These are phyloP conservation scores for Viscum album DNA, from an alignment of 177 flowering plant genomes.

Conservation along the genomic window DNA sequence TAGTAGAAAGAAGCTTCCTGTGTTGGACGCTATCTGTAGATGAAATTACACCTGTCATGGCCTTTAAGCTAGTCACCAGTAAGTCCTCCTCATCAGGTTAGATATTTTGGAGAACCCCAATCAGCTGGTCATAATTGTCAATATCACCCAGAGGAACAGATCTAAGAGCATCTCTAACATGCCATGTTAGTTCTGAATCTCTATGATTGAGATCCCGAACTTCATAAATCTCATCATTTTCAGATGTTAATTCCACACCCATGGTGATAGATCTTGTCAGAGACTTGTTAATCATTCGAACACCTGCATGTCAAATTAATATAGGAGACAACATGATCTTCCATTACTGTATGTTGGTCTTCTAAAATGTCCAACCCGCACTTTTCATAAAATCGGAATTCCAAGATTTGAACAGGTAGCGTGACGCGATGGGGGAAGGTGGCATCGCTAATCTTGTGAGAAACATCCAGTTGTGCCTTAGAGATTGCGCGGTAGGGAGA, in stretches of 20 bases:
- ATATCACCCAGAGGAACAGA: conserved; percentile 14
- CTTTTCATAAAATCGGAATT: too few relatives aligned
- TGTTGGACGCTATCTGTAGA: not conserved
- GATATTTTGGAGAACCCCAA: not conserved
- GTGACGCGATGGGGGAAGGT: too few relatives aligned
- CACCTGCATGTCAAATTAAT: too few relatives aligned
- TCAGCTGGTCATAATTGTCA: not conserved
- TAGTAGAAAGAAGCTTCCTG: not conserved
- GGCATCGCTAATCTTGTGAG: too few relatives aligned
- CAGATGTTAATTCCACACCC: conserved; percentile 24
- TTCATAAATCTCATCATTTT: conserved; percentile 11
- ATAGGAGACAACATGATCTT: too few relatives aligned
- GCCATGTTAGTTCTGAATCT: conserved; percentile 33
- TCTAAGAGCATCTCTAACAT: conserved; percentile 34
- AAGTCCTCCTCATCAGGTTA: not conserved
- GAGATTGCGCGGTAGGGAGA: too few relatives aligned
- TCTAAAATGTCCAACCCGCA: too few relatives aligned
- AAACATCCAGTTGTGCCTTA: too few relatives aligned
- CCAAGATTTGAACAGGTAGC: too few relatives aligned
- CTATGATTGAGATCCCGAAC: conserved; percentile 23
- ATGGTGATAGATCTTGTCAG: conserved; percentile 12
- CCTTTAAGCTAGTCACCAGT: not conserved
- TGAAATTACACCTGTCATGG: conserved; percentile 1
- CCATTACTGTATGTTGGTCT: too few relatives aligned
- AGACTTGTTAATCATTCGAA: too few relatives aligned